A percentile compares a stretch with the other conserved stretches of the same genome.
These are phyloP conservation scores for Pythium phragmitis DNA, from an alignment of 352 stramenopile species.

Conservation along the genomic window DNA sequence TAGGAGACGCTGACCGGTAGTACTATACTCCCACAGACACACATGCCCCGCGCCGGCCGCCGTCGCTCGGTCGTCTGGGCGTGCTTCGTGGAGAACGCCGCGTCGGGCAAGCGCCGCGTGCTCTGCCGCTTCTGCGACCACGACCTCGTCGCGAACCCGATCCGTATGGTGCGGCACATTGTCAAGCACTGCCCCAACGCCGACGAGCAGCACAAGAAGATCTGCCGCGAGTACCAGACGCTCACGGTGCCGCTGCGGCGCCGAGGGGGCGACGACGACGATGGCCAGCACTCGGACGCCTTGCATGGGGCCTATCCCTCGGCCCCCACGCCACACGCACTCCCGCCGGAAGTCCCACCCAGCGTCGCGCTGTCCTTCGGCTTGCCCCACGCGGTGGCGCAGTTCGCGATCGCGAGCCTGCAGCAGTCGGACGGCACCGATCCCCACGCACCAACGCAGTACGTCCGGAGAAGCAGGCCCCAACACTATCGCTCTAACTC, in stretches of 20 bases:
- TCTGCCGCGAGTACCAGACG: constrained; percentile 44
- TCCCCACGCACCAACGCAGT: neutral
- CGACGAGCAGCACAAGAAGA: constrained; percentile 42
- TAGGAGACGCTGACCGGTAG: neutral
- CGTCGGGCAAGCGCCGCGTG: constrained; percentile 39
- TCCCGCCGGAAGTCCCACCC: neutral
- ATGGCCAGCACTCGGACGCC: neutral
- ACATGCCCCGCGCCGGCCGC: constrained; percentile 37
- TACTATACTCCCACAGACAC: neutral
- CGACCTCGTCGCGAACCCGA: constrained; percentile 44
- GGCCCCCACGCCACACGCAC: neutral
- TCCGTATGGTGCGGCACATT: constrained; percentile 51
- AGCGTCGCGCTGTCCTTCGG: neutral
- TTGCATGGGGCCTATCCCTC: neutral
- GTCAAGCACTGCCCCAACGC: constrained; percentile 38
- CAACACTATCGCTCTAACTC: neutral
- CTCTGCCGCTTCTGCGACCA: constrained; percentile 49
- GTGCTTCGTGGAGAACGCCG: constrained; percentile 40
- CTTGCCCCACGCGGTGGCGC: neutral
- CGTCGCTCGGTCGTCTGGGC: constrained; percentile 45
- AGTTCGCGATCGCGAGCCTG: neutral
- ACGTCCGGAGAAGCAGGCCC: neutral
- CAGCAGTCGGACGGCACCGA: neutral
- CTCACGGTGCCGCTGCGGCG: constrained; percentile 32
- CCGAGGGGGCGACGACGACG: neutral